Conservation (phyloP, 805 yeast species). For the Yamadazyma scolyti region DNA sequence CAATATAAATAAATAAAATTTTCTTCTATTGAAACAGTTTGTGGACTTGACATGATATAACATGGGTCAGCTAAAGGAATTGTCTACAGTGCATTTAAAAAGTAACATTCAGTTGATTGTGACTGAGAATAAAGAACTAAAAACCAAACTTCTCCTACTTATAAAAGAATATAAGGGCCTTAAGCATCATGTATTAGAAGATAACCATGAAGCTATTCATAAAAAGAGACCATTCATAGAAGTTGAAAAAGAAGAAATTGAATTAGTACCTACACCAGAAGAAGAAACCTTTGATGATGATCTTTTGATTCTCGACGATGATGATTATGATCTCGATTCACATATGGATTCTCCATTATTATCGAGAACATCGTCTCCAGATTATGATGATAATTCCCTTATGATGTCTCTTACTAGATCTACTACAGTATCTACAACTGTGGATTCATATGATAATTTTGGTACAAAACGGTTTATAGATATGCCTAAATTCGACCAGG, state of each 20-base stretch:
- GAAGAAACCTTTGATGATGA: constrained; percentile 1
- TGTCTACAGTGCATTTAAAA: too few relatives aligned
- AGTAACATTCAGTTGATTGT: constrained; percentile 17
- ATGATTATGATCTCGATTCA: constrained; percentile 15
- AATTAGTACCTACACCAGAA: not conserved
- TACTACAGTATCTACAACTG: constrained; percentile 36
- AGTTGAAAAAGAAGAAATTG: constrained; percentile 3
- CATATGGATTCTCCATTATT: constrained; percentile 23
- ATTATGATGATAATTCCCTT: constrained; percentile 25
- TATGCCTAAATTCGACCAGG: constrained; percentile 22
- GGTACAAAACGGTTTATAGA: constrained; percentile 23
- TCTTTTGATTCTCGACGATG: constrained; percentile 4
- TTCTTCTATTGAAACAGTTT: too few relatives aligned
- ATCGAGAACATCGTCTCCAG: constrained; percentile 38
- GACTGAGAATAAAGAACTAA: constrained; percentile 32
- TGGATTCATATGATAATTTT: constrained; percentile 18
- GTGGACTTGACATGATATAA: too few relatives aligned
- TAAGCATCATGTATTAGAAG: constrained; percentile 20
- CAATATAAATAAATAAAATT: too few relatives aligned
- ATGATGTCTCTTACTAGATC: constrained; percentile 40
- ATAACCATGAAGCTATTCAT: constrained; percentile 1
- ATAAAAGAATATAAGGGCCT: constrained; percentile 39
- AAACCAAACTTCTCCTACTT: constrained; percentile 29
- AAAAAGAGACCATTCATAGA: constrained; percentile 8
- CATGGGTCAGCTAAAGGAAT: too few relatives aligned